These are phyloP conservation scores for Sphaerulina vaccinii DNA, from an alignment of 2,329 filamentous ascomycete species.

Conservation along the genomic window DNA sequence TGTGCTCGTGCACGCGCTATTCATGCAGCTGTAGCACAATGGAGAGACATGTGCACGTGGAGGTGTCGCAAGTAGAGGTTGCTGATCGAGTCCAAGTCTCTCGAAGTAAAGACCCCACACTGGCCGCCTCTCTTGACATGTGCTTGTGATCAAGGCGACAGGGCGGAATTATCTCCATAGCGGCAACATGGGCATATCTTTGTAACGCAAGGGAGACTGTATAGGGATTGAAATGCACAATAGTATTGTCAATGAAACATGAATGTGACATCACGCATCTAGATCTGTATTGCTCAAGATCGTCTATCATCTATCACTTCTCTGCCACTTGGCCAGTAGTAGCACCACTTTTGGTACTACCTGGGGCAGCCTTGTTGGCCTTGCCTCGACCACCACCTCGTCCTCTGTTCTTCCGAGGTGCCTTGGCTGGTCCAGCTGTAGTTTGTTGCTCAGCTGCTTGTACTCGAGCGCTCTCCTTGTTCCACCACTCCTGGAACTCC, in stretches of 20 bases:
- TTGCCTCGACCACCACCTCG: conserved; percentile 20
- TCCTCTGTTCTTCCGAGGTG: conserved; percentile 23
- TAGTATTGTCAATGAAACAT: too few relatives aligned
- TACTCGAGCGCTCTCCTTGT: conserved; percentile 73
- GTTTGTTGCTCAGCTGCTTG: conserved; percentile 31
- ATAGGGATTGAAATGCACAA: too few relatives aligned
- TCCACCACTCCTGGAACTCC: conserved; percentile 96
- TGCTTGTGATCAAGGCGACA: too few relatives aligned
- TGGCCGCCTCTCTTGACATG: too few relatives aligned
- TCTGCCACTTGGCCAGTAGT: not conserved
- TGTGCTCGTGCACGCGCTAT: conserved; percentile 2
- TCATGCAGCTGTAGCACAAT: conserved; percentile 5
- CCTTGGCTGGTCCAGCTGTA: conserved; percentile 19
- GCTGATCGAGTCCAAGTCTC: not conserved
- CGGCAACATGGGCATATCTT: too few relatives aligned
- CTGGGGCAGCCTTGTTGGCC: conserved; percentile 18
- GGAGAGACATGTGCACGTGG: not conserved
- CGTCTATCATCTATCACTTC: not conserved
- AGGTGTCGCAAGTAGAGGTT: not conserved
- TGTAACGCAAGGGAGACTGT: too few relatives aligned
- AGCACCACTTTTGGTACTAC: not conserved
- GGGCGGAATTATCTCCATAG: too few relatives aligned
- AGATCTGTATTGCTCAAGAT: not conserved
- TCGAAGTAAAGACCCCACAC: too few relatives aligned
- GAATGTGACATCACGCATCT: not conserved